Base-by-base conservation (phyloP, 352 stramenopile genomes). In the Salisapilia sapeloensis region DNA sequence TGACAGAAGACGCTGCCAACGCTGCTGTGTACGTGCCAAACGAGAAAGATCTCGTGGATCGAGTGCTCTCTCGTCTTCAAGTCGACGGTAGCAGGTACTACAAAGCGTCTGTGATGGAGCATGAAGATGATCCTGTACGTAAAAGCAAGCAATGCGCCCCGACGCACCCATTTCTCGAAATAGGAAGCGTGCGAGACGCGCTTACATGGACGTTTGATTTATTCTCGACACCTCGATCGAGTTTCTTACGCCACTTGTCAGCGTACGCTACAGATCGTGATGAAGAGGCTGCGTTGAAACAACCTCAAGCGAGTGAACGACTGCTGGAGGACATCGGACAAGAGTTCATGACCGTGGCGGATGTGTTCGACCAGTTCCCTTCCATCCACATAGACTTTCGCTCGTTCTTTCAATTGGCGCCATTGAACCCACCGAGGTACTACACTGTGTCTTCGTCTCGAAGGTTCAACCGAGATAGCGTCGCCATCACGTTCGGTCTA, bases 361-460 rank as follows among this genome's bases (percentile, higher is more conserved):
- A 87, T 33, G 38, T 90, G 26, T 59, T 87, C 4, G 66, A 79
- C 24, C 44, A 47, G 7, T 83, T 78, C 32, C 53, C 65, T 19
- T 90, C 75, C 2, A 19, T 87, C 28, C 53, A 42, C 3, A 34
- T 87, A 15, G 67, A 56, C 25, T 83, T 85, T 24, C 36, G 35
- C 3, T 58, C 55, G 22, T 81, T 86, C 42, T 66, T 79, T 36
- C 61, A 82, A 35, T 45, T 85, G 14, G 71, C 56, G 4, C 67
- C 75, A 10, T 33, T 44, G 17, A 84, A 84, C 39, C 48, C 60
- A 0, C 56, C 69, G 12, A 56, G 75, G 8, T 84, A 85, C 38
- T 90, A 90, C 56, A 87, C 71, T 5, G 56, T 90, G 9, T 85
- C 75, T 19, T 90, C 75, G 2, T 90, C 75, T 29, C 53, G 69